phyloP scores from a whole-genome alignment of 2,329 filamentous ascomycete species.

The Trichophyton schoenleinii region DNA sequence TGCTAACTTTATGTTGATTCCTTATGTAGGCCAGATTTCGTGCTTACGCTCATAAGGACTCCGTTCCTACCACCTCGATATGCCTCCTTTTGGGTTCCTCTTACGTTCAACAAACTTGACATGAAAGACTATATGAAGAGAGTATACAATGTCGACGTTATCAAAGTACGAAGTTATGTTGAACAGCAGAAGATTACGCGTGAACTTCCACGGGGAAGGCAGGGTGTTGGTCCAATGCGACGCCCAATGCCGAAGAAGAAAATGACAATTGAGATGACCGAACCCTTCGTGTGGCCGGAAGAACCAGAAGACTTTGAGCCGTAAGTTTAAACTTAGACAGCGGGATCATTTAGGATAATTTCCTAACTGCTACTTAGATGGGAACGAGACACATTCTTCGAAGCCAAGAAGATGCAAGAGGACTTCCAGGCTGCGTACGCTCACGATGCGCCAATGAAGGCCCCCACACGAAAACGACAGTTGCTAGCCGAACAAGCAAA shows the following conservation, averaged over 20 bases:
- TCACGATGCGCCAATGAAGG: slow-evolving; percentile 27
- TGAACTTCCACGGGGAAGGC: slow-evolving; percentile 23
- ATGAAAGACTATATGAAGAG: slow-evolving; percentile 88
- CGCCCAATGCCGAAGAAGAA: slow-evolving; percentile 67
- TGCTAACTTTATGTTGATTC: background rate
- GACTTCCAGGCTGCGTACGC: slow-evolving; percentile 27
- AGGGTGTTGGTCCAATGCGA: slow-evolving; percentile 46
- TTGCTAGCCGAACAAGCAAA: slow-evolving; percentile 49
- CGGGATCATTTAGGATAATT: slow-evolving; percentile 9
- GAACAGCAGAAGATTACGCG: slow-evolving; percentile 52
- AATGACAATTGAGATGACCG: slow-evolving; percentile 84
- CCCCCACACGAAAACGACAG: slow-evolving; percentile 32
- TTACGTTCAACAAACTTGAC: slow-evolving; percentile 92
- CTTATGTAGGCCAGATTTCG: slow-evolving; percentile 59
- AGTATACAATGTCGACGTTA: slow-evolving; percentile 63
- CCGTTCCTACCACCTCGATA: slow-evolving; percentile 62
- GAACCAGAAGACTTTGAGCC: slow-evolving; percentile 47
- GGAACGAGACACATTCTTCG: slow-evolving; percentile 49
- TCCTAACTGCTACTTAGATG: slow-evolving; percentile 33
- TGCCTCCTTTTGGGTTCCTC: slow-evolving; percentile 80
- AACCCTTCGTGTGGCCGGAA: slow-evolving; percentile 81
- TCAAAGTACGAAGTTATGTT: slow-evolving; percentile 66
- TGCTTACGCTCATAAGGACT: slow-evolving; percentile 64
- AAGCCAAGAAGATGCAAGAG: slow-evolving; percentile 38
- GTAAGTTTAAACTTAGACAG: slow-evolving; percentile 31